These are phyloP conservation scores for Collybia sordida DNA, from an alignment of 768 basidiomycete genomes.

Conservation along the genomic window DNA sequence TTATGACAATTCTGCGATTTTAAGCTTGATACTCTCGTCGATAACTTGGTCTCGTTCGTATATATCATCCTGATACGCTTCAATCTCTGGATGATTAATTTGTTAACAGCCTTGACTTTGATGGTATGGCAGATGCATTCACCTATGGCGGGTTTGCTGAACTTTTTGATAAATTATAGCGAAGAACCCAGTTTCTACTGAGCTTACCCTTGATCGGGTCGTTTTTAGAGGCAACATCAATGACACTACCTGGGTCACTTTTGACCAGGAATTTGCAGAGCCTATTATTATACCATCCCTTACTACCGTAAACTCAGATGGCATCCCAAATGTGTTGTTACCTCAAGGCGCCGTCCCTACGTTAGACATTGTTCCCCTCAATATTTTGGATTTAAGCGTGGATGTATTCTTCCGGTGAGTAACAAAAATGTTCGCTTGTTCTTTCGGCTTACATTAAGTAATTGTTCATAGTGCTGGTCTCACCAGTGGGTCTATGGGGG, in stretches of 20 bases:
- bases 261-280: constrained; percentile 53
- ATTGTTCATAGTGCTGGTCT: constrained; percentile 26
- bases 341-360: constrained; percentile 50
- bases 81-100: background rate
- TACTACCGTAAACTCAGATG: constrained; percentile 56
- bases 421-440: background rate
- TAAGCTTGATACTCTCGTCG: constrained; percentile 35
- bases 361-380: constrained; percentile 54
- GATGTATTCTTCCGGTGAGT: constrained; percentile 38
- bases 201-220: constrained; percentile 44
- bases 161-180: constrained; percentile 17
- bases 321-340: constrained; percentile 56
- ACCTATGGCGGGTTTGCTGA: background rate
- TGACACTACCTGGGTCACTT: constrained; percentile 54
- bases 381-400: constrained; percentile 48
- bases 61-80: background rate
- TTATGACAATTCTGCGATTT: background rate
- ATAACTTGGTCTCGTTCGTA: constrained; percentile 31
- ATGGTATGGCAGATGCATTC: constrained; percentile 19
- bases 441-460: background rate
- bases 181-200: constrained; percentile 43
- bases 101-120: constrained; percentile 31
- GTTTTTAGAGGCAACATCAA: constrained; percentile 46
- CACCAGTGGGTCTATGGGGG: constrained; percentile 28
- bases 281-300: constrained; percentile 52